Evolutionary conservation across 768 basidiomycete species (phyloP), one percentile per base, ranked within the genome.

Genomic region (Leccinum subgranulosum): DNA sequence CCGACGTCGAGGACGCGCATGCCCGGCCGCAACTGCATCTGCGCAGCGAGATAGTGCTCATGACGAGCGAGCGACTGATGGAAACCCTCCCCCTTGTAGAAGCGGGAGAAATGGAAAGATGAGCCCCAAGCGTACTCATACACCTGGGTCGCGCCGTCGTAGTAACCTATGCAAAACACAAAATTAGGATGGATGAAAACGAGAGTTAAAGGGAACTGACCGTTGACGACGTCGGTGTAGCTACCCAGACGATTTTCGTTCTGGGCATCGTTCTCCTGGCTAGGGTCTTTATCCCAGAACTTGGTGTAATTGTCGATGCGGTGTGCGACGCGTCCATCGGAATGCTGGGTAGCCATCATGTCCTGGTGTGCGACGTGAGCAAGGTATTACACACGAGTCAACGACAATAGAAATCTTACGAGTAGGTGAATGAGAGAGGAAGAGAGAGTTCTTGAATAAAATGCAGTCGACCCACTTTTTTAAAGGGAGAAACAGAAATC

Each of bases 1-100:
- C 97, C 97, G 58, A 99, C 95, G 69, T 99, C 97, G 59, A 99
- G 87, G 43, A 99, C 95, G 33, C 88, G 85, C 94, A 97, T 97
- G 45, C 94, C 92, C 0, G 94, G 84, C 52, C 84, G 84, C 59
- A 99, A 77, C 49, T 74, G 71, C 88, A 98, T 94, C 68, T 92
- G 83, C 9, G 88, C 78, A 5, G 94, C 87, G 62, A 99, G 91
- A 77, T 95, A 98, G 77, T 99, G 96, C 76, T 99, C 96, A 67
- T 98, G 96, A 43, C 97, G 88, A 27, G 96, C 94, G 15, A 72
- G 75, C 6, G 87, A 85, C 19, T 85, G 84, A 23, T 79, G 71
- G 72, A 89, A 89, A 1, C 81, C 82, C 71, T 93, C 89, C 61
- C 95, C 96, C 74, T 88, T 89, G 84, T 90, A 94, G 81, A 96